Base-by-base conservation (phyloP, 2,329 filamentous ascomycete genomes). In the Fusarium albidum region DNA sequence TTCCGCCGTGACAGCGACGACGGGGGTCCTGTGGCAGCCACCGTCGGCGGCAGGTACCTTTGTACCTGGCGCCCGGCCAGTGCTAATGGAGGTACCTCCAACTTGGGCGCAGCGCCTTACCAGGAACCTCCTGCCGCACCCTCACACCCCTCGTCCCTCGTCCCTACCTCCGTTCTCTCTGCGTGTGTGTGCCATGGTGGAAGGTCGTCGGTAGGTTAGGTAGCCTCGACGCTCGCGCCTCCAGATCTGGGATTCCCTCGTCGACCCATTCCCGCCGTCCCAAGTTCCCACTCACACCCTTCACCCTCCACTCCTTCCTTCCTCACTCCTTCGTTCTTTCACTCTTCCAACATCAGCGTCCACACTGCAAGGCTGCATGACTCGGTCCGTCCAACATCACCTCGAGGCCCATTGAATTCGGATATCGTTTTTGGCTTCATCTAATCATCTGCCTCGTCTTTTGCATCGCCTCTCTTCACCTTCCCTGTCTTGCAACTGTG, bases 201-300 rank as follows among this genome's bases (percentile, higher is more conserved):
- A 21, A 41, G 35, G 44, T 47, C 47, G 43, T 52, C 57, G 58
- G 57, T 62, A 42, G 27, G 4, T 38, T n/a, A 37, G 42, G 25
- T 49, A 49, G 49, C 53, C 42, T 52, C 32, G 45, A 52, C 57
- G 50, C 64, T 65, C 58, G 63, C 55, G 60, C 64, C 61, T 63
- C 64, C 61, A 63, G 56, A 66, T 65, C 65, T 66, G 52, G 64
- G 53, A 64, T 53, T 61, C 54, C 57, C 65, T 68, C 63, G 63
- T 68, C 63, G 63, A 66, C 65, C 65, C 65, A 66, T 67, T 63
- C 64, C 61, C 58, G 43, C 57, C 61, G 67, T 67, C 64, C 62
- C 60, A 61, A 44, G 54, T 65, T 57, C 55, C 63, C 64, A 62
- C 64, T 57, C 64, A 64, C 53, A 66, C 63, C 52, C 62, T 63